A percentile compares a stretch with the other conserved stretches of the same genome.
phyloP scores from a whole-genome alignment of 1,284 basidiomycete species.

The Nidula niveotomentosa region DNA sequence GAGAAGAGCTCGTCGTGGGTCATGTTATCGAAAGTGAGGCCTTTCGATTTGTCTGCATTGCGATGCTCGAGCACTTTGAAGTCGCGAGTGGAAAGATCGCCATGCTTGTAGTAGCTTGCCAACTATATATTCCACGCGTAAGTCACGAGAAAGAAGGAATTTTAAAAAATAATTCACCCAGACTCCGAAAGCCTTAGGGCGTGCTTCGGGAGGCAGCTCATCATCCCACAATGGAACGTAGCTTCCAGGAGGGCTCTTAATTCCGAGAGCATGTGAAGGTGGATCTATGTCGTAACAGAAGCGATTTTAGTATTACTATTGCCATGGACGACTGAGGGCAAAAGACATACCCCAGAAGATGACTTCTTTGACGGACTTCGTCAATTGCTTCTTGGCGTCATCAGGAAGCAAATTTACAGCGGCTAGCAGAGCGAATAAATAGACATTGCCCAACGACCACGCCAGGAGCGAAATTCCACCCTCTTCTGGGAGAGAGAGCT shows the following conservation, averaged over 20 bases:
- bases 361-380: not conserved
- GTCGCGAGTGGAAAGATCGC: constrained; percentile 13
- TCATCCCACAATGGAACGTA: constrained; percentile 12
- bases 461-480: not conserved
- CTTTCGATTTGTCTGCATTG: not conserved
- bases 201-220: constrained; percentile 5
- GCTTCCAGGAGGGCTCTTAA: constrained; percentile 1
- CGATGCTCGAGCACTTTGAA: constrained; percentile 1
- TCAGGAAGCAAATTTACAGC: not conserved
- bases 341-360: not conserved
- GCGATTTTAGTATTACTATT: not conserved
- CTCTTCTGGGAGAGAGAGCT: not conserved
- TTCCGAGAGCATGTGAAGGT: constrained; percentile 2
- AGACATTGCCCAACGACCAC: not conserved
- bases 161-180: constrained; percentile 7
- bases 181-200: constrained; percentile 10
- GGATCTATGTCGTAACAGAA: too few species aligned
- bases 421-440: not conserved
- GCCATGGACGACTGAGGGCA: not conserved
- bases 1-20: not conserved
- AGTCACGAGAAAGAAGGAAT: not conserved
- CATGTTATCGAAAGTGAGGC: not conserved
- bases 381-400: not conserved
- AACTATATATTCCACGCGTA: not conserved
- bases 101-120: constrained; percentile 13